These are phyloP conservation scores for Lachnellula subtilissima DNA, from an alignment of 2,329 filamentous ascomycete genomes.

Conservation along the genomic window DNA sequence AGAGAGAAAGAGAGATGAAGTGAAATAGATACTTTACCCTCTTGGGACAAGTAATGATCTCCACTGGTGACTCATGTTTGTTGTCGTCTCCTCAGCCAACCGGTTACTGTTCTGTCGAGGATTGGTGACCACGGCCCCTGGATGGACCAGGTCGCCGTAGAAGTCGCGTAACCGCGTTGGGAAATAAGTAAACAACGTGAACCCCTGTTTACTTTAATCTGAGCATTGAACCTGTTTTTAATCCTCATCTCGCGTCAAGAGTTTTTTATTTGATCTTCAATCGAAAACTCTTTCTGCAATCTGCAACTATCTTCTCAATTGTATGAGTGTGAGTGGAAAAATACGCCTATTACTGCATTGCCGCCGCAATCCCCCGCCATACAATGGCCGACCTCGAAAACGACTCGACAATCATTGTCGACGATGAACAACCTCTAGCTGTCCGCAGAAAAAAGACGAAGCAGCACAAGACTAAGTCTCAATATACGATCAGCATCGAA, in stretches of 20 bases:
- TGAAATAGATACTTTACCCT: no score
- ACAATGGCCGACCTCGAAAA: slow-evolving; percentile 22
- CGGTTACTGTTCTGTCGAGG: background rate
- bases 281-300: background rate
- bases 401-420: slow-evolving; percentile 31
- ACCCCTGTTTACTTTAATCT: slow-evolving; percentile 12
- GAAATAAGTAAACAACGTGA: slow-evolving; percentile 44
- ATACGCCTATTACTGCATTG: background rate
- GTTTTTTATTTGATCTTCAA: background rate
- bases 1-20: no score
- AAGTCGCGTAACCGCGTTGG: slow-evolving; percentile 35
- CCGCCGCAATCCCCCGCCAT: background rate
- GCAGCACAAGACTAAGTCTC: slow-evolving; percentile 27
- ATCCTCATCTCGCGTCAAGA: background rate
- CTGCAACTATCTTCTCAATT: background rate
- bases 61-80: slow-evolving; percentile 2
- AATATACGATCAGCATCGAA: slow-evolving; percentile 11
- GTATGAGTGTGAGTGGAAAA: background rate
- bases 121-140: slow-evolving; percentile 2
- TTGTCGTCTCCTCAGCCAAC: slow-evolving; percentile 13
- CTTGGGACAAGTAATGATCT: no score
- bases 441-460: slow-evolving; percentile 50
- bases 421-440: slow-evolving; percentile 48
- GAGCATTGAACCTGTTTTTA: background rate
- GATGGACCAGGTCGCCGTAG: slow-evolving; percentile 5